Evolutionary conservation across 345 rosid genomes (phyloP).

Genomic region (Dipteronia dyeriana): DNA sequence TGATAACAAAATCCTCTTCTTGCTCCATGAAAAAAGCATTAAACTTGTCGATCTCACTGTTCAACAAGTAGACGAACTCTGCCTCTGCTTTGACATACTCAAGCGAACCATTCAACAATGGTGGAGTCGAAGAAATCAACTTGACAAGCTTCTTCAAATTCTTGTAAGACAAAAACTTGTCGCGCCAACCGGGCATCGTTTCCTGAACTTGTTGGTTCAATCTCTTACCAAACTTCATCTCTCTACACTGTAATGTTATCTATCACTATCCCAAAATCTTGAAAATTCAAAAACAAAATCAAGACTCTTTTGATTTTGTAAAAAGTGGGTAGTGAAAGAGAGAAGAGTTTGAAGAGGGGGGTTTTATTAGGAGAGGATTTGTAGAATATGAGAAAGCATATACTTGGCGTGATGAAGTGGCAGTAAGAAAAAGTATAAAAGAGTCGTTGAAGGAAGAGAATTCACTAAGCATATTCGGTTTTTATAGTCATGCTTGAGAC

Average conservation of each 20-base stretch:
- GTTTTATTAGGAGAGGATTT: conserved; percentile 19
- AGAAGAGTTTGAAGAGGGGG: not conserved
- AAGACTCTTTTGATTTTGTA: conserved; percentile 13
- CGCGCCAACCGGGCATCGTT: conserved; percentile 78
- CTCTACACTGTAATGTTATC: too few relatives aligned
- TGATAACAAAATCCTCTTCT: conserved; percentile 90
- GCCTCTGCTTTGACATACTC: conserved; percentile 44
- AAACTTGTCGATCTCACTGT: conserved; percentile 83
- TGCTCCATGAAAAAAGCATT: conserved; percentile 80
- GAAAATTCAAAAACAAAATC: not conserved
- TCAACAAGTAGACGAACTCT: conserved; percentile 57
- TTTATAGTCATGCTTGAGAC: conserved; percentile 13
- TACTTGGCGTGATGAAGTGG: conserved; percentile 69
- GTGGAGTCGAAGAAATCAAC: conserved; percentile 43
- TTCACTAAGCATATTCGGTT: conserved; percentile 60
- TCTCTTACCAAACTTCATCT: conserved; percentile 91
- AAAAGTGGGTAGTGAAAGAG: not conserved
- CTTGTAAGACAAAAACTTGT: conserved; percentile 73
- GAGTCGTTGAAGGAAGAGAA: conserved; percentile 45
- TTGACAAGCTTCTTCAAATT: conserved; percentile 76
- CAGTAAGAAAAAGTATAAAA: conserved; percentile 33
- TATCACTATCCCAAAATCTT: not conserved
- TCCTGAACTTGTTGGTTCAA: conserved; percentile 75
- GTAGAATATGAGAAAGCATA: conserved; percentile 60
- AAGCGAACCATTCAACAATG: conserved; percentile 5